Percentiles rank a stretch among this genome's conserved stretches.
phyloP scores from a whole-genome alignment of 208 protist genomes.

The Crithidia brevicula region DNA sequence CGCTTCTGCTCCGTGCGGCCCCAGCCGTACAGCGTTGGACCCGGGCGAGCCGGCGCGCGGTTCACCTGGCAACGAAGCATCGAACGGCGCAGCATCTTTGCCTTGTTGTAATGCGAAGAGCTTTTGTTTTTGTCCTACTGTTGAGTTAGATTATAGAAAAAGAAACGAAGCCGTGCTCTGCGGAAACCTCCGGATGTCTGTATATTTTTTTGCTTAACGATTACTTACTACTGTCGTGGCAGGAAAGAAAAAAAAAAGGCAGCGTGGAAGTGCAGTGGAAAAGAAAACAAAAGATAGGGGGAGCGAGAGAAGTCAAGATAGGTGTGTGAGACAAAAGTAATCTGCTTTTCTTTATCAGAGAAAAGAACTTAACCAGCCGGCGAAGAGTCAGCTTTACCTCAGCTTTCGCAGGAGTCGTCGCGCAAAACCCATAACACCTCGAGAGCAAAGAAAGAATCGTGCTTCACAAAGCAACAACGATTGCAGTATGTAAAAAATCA shows the following conservation, averaged over 20 bases:
- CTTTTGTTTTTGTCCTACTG: neutral
- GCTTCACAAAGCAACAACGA: too few species aligned
- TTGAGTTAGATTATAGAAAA: neutral
- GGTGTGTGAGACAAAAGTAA: too few species aligned
- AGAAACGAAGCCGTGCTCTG: neutral
- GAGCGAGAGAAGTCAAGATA: too few species aligned
- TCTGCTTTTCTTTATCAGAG: too few species aligned
- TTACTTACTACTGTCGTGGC: conserved; percentile 1
- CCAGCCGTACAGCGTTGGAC: conserved; percentile 91
- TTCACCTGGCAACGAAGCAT: conserved; percentile 67
- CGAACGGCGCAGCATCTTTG: conserved; percentile 80
- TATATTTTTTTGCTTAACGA: neutral
- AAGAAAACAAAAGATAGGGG: too few species aligned
- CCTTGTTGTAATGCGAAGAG: conserved; percentile 7
- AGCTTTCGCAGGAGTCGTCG: too few species aligned
- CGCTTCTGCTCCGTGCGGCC: conserved; percentile 91
- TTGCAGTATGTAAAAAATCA: too few species aligned
- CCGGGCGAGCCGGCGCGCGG: conserved; percentile 83
- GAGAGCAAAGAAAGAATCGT: too few species aligned
- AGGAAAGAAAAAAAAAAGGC: neutral
- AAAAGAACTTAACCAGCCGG: too few species aligned
- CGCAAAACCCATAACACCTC: too few species aligned
- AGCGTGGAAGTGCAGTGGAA: neutral
- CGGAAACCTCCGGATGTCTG: neutral
- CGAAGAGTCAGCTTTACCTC: too few species aligned